These are phyloP conservation scores for Pulveroboletus frians DNA, from an alignment of 768 basidiomycete species.

Conservation along the genomic window DNA sequence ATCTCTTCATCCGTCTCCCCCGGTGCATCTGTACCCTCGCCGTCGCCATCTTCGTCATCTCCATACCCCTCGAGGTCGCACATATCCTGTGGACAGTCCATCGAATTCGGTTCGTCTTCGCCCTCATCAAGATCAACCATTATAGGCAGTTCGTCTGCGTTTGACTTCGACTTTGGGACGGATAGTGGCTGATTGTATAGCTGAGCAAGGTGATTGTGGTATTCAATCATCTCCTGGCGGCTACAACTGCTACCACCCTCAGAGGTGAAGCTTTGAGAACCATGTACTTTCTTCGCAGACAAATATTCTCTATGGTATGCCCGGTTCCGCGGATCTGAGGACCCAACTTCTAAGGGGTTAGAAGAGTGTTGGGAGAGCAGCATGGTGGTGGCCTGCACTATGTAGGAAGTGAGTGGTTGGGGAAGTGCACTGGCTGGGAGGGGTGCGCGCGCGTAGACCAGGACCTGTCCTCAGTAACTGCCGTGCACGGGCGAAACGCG, in stretches of 20 bases:
- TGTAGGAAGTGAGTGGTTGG: neutral
- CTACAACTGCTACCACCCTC: constrained; percentile 42
- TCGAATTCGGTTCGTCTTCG: constrained; percentile 31
- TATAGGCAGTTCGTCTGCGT: constrained; percentile 23
- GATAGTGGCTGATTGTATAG: constrained; percentile 33
- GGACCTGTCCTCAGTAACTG: neutral
- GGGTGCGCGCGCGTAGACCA: neutral
- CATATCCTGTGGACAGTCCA: constrained; percentile 36
- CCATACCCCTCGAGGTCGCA: constrained; percentile 34
- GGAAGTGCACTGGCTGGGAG: neutral
- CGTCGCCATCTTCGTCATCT: constrained; percentile 34
- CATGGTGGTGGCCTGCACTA: constrained; percentile 14
- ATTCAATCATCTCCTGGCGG: constrained; percentile 38
- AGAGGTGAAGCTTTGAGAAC: constrained; percentile 36
- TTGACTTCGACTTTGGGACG: constrained; percentile 15
- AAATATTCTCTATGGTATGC: constrained; percentile 39
- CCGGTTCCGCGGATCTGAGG: constrained; percentile 52
- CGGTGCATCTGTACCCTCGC: constrained; percentile 29
- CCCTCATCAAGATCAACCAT: constrained; percentile 49
- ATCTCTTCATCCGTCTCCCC: constrained; percentile 57
- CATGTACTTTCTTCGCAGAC: constrained; percentile 31
- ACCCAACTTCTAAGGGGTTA: constrained; percentile 65
- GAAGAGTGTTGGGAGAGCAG: constrained; percentile 67
- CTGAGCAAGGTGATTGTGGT: constrained; percentile 47
- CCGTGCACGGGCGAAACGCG: neutral